Evolutionary conservation across 805 yeast genomes (phyloP).

Genomic region (Candida nitratophila): DNA sequence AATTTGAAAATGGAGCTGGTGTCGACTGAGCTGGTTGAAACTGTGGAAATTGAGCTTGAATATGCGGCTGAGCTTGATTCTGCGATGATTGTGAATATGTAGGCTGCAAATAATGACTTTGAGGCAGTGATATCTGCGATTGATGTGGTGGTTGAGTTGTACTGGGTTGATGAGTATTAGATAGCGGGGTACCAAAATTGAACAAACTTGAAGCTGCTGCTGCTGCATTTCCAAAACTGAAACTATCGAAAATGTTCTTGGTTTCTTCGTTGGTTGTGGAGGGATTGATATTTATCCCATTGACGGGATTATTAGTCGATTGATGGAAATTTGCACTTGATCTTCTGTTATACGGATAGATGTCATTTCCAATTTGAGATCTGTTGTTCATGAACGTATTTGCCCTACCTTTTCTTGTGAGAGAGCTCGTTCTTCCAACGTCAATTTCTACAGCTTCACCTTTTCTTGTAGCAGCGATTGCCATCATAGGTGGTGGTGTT

Average conservation of each 20-base stretch:
- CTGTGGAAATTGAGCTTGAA: not conserved
- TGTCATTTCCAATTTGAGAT: constrained; percentile 2
- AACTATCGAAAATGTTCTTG: constrained; percentile 10
- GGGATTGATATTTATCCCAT: not conserved
- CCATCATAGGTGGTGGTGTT: constrained; percentile 62
- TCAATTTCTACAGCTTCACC: constrained; percentile 79
- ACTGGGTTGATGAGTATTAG: not conserved
- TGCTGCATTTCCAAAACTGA: constrained; percentile 19
- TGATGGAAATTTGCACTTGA: not conserved
- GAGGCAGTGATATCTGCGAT: not conserved
- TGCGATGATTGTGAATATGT: no score
- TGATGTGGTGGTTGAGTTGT: not conserved
- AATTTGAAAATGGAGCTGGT: not conserved
- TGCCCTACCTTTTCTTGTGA: constrained; percentile 19
- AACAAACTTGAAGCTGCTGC: constrained; percentile 24
- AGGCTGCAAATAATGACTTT: not conserved
- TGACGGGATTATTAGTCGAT: not conserved
- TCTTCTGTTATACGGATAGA: not conserved
- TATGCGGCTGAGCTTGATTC: not conserved
- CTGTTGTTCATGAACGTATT: constrained; percentile 10
- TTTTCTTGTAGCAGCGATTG: constrained; percentile 73
- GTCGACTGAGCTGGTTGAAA: not conserved
- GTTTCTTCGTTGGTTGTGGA: constrained; percentile 3
- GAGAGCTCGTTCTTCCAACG: constrained; percentile 20
- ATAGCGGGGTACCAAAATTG: constrained; percentile 17